Evolutionary conservation across 345 rosid species (phyloP), one percentile per base, ranked within the genome.

Genomic region (Reutealis trisperma): DNA sequence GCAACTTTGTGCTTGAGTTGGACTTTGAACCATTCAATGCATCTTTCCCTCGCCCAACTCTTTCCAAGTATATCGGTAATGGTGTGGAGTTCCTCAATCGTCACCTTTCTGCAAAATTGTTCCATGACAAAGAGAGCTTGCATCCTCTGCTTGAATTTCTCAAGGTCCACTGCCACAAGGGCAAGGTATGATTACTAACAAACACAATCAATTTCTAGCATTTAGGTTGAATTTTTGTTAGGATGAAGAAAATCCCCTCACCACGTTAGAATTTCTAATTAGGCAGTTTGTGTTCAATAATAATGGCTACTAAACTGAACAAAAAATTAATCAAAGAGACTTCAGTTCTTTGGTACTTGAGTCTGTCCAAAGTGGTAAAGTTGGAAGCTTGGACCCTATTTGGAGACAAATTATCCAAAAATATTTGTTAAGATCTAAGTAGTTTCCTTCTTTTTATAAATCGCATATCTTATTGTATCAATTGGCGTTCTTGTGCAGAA

Each of bases 41-140:
- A 7, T 88, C 94, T 54, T 82, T 95, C 74, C 99, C 99, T 25
- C 96, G 97, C 54, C 97, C 99, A 34, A 93, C 98, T 12, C 97
- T 93, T 18, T 80, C 93, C 0, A 93, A 93, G 78, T 95, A 89
- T 67, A 93, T 95, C 8, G 99, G 99, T 15, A 89, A 95, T 76
- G 99, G 99, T 27, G 98, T 95, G 42, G 97, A 95, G 87, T 95
- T 95, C 87, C 99, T 95, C 66, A 95, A 95, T 65, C 97, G 98
- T 64, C 99, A 95, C 79, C 97, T 95, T 52, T 94, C 98, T 0
- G 97, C 98, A 1, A 94, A 91, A 81, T 87, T 94, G 81, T 94
- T 93, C 87, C 98, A 94, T 82, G 97, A 93, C 89, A 94, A 91
- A 84, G 97, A 94, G 77, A 92, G 97, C 79, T 79, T 94, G 93